Conservation (phyloP, 441 rosid genomes). For the Macaranga tanarius region DNA sequence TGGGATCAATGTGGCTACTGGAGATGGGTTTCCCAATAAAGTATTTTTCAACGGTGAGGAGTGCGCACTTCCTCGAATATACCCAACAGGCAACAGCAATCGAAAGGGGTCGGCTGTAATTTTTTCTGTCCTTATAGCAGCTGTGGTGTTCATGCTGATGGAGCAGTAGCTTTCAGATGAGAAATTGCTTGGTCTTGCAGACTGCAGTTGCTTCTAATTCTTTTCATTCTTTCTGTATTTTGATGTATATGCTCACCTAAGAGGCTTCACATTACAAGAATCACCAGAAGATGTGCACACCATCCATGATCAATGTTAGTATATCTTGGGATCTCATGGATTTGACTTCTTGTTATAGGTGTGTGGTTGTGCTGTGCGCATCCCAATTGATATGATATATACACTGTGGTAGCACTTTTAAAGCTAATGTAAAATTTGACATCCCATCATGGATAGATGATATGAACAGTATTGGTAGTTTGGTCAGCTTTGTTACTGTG, state of each 20-base stretch:
- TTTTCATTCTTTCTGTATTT: constrained; percentile 40
- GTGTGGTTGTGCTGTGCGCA: constrained; percentile 5
- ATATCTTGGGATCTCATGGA: constrained; percentile 13
- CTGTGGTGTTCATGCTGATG: constrained; percentile 38
- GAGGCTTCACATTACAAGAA: constrained; percentile 14
- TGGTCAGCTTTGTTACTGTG: constrained; percentile 1
- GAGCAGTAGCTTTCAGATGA: constrained; percentile 31
- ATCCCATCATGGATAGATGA: background rate
- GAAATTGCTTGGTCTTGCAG: constrained; percentile 24
- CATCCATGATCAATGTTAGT: constrained; percentile 11
- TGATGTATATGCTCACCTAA: constrained; percentile 21
- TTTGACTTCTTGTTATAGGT: background rate
- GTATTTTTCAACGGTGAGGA: constrained; percentile 96
- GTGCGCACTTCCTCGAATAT: constrained; percentile 67
- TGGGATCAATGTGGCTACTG: constrained; percentile 56
- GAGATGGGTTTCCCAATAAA: constrained; percentile 88
- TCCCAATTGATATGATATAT: background rate
- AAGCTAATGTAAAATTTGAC: constrained; percentile 23
- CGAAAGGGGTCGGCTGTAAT: constrained; percentile 25
- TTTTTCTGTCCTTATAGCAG: constrained; percentile 35
- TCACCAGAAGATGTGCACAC: constrained; percentile 13
- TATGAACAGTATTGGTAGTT: constrained; percentile 12
- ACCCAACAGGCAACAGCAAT: constrained; percentile 52
- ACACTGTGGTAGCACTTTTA: constrained; percentile 11
- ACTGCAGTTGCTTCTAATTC: constrained; percentile 28